These are phyloP conservation scores for Tricladium varicosporioides DNA, from an alignment of 2,329 filamentous ascomycete genomes.

Conservation along the genomic window DNA sequence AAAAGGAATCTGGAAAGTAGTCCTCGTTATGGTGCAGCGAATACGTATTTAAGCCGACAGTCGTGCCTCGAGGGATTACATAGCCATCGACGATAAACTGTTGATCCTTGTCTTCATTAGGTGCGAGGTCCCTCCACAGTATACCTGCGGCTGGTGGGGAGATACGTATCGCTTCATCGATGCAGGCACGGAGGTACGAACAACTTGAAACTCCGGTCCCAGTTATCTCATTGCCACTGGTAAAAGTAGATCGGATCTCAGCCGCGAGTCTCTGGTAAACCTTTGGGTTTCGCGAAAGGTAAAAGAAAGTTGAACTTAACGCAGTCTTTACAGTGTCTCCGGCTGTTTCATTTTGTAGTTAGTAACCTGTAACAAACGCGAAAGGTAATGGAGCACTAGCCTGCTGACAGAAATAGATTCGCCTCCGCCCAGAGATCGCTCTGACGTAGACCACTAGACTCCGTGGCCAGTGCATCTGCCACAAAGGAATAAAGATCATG, in stretches of 20 bases:
- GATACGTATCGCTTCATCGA: slow-evolving; percentile 44
- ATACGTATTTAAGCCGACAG: slow-evolving; percentile 36
- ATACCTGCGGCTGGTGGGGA: slow-evolving; percentile 40
- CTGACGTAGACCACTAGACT: not conserved
- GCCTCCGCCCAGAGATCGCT: slow-evolving; percentile 5
- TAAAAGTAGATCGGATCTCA: slow-evolving; percentile 15
- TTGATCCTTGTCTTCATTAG: slow-evolving; percentile 14
- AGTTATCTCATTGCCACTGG: slow-evolving; percentile 21
- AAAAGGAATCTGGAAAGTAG: slow-evolving; percentile 29
- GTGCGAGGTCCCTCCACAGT: slow-evolving; percentile 35
- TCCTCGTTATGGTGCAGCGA: slow-evolving; percentile 36
- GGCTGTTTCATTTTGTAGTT: not conserved
- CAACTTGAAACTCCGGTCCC: slow-evolving; percentile 34
- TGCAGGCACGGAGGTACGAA: slow-evolving; percentile 42
- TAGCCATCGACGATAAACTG: slow-evolving; percentile 34
- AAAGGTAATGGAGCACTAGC: not conserved
- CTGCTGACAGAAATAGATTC: not conserved
- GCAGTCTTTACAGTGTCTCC: slow-evolving; percentile 26
- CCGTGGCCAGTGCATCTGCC: not conserved
- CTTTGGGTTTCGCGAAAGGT: slow-evolving; percentile 34
- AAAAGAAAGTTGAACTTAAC: slow-evolving; percentile 38
- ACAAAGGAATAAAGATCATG: slow-evolving; percentile 3
- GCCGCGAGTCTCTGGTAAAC: slow-evolving; percentile 28
- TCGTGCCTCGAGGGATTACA: slow-evolving; percentile 35
- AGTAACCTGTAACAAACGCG: not conserved